Base-by-base conservation (phyloP, 768 basidiomycete genomes). In the Termitomyces sp. region DNA sequence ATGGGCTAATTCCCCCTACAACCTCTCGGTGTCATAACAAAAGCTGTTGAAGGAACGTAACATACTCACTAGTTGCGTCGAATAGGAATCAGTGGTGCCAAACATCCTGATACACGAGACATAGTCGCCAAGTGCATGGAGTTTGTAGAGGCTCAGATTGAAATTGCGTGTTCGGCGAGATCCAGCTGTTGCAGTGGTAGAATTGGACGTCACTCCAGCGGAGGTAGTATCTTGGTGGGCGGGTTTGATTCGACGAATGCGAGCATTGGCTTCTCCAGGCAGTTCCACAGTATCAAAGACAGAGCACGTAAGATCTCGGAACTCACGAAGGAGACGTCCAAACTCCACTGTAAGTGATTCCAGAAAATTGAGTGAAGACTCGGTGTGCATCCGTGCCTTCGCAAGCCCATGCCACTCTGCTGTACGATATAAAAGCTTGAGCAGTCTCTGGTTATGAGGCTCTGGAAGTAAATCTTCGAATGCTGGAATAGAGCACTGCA, bases 61-160 rank as follows among this genome's bases (percentile, higher is more conserved):
- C n/a, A n/a, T n/a, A 66, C 72, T 33, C 60, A 81, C 79, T 42
- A 74, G 55, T 58, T 81, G 78, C 0, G 78, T 82, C 0, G 76
- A 76, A 58, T n/a, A n/a, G n/a, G n/a, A n/a, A n/a, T n/a, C n/a
- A n/a, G n/a, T n/a, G n/a, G n/a, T n/a, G n/a, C n/a, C n/a, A n/a
- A 67, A 73, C 0, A 51, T 24, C 1, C 60, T 63, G 20, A 81
- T 78, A 13, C 62, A 59, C 1, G 24, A 20, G 0, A 69, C 69
- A 56, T 78, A 76, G 55, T 81, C 74, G 0, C 73, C 76, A 1
- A 81, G 68, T 1, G 73, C 63, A 63, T 81, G 80, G 2, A 72
- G 68, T 56, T 82, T 81, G 65, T 73, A 75, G 0, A 75, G 78
- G 0, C 55, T 36, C 0, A 78, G 58, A 48, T 74, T 79, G 44